phyloP scores from a whole-genome alignment of 2,329 filamentous ascomycete species.

The Arthroderma sp. region DNA sequence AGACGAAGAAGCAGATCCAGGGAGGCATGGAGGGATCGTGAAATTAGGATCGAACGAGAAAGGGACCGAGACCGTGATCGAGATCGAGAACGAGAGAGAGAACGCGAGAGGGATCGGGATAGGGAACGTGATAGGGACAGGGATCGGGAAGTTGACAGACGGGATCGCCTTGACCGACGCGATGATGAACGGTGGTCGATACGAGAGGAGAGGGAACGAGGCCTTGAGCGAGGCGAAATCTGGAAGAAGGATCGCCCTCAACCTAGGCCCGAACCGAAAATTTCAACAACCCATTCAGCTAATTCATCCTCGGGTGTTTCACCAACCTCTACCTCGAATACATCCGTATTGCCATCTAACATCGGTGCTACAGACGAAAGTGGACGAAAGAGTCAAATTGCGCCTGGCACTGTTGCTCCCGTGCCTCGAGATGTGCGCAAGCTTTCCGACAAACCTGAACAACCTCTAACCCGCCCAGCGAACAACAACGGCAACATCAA shows the following conservation, averaged over 20 bases:
- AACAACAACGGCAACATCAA: slow-evolving; percentile 15
- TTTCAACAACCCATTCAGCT: slow-evolving; percentile 13
- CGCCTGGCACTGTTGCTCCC: not conserved
- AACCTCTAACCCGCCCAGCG: slow-evolving; percentile 21
- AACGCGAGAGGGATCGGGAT: slow-evolving; percentile 17
- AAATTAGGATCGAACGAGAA: slow-evolving; percentile 14
- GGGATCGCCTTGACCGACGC: slow-evolving; percentile 18
- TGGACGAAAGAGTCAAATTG: not conserved
- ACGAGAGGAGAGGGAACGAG: slow-evolving; percentile 14
- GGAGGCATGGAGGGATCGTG: slow-evolving; percentile 31
- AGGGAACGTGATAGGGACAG: slow-evolving; percentile 20
- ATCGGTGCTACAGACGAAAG: not conserved
- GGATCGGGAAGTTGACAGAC: slow-evolving; percentile 12
- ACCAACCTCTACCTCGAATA: slow-evolving; percentile 4
- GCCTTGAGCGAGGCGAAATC: slow-evolving; percentile 19
- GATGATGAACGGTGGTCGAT: slow-evolving; percentile 20
- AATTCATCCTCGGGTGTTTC: slow-evolving; percentile 6
- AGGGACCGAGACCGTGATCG: slow-evolving; percentile 21
- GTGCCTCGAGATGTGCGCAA: slow-evolving; percentile 2
- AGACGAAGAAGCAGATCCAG: slow-evolving; percentile 32
- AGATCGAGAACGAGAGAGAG: slow-evolving; percentile 20
- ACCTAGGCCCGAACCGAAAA: slow-evolving; percentile 13
- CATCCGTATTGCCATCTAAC: slow-evolving; percentile 1
- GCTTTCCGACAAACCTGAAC: slow-evolving; percentile 1
- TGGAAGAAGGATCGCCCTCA: slow-evolving; percentile 31